Evolutionary conservation across 768 basidiomycete species (phyloP), one percentile per base, ranked within the genome.

Genomic region (Hortiboletus flavorubellus): DNA sequence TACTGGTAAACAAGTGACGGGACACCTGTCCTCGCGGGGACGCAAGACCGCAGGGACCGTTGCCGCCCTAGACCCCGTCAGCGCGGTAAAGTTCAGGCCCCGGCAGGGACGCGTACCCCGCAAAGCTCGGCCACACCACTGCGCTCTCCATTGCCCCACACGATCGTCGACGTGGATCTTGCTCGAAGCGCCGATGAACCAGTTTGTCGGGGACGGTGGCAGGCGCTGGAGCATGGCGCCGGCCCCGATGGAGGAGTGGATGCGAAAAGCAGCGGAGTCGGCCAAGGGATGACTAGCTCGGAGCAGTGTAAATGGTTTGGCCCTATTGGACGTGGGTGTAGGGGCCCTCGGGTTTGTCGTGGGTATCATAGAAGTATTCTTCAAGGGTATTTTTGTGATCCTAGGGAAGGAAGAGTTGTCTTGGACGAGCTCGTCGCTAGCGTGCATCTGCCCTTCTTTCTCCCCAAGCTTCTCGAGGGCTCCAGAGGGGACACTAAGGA

Each of bases 341-440:
- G 47, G 89, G 84, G 45, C 88, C 91, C 37, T 98, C 95, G 56
- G 98, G 82, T 77, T 97, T 96, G 73, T 83, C 78, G 38, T 93
- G 90, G 67, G 81, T 93, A 72, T 98, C 96, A 75, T 98, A 98
- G 54, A 98, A 89, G 77, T 96, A 97, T 75, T 98, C 97, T 76
- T 99, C 96, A 12, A 99, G 85, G 5, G 95, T 93, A 69, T 99
- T 99, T 78, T 98, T 99, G 73, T 91, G 86, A 73, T 98, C 91
- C 93, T 95, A 16, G 33, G 4, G 11, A 8, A 3, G 16, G 29
- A 12, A 11, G 33, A 8, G 8, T 50, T 99, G 70, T 99, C 97
- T 78, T 86, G 83, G 49, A 99, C 96, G 58, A 98, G 88, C 79
- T 96, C 98, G 76, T 99, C 96, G 53, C 83, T 76, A 31, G 89